phyloP scores from a whole-genome alignment of 768 basidiomycete genomes.

The Filobasidium wieringae region DNA sequence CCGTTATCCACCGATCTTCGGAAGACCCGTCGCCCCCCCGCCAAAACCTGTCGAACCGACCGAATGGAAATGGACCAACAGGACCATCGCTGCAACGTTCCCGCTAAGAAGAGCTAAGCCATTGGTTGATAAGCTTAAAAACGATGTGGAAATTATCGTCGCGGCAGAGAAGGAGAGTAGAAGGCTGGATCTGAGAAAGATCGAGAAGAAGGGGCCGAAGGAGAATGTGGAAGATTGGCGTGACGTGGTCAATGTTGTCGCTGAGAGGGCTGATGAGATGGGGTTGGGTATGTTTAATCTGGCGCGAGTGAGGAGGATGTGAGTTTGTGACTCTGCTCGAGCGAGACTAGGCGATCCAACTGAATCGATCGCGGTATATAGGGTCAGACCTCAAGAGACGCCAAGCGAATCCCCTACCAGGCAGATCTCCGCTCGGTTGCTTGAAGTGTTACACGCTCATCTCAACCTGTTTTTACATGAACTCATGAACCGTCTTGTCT shows the following conservation, averaged over 20 bases:
- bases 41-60: too few relatives aligned
- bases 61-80: too few relatives aligned
- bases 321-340: not conserved
- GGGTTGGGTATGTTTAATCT: not conserved
- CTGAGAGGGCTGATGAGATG: not conserved
- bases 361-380: too few relatives aligned
- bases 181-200: not conserved
- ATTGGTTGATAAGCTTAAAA: not conserved
- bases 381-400: too few relatives aligned
- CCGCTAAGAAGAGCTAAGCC: too few relatives aligned
- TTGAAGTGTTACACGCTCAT: not conserved
- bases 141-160: not conserved
- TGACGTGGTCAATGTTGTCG: not conserved
- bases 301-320: not conserved
- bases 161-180: not conserved
- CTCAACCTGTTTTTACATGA: not conserved
- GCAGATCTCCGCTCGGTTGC: not conserved
- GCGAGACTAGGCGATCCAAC: too few relatives aligned
- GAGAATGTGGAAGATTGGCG: not conserved
- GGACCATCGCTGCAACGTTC: too few relatives aligned
- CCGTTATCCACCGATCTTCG: too few relatives aligned
- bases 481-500: not conserved
- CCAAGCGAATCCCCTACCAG: too few relatives aligned
- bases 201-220: not conserved
- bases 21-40: too few relatives aligned